Percentiles rank a stretch among this genome's conserved stretches.
Evolutionary conservation across 345 rosid genomes (phyloP).

Genomic region (Lagerstroemia speciosa): DNA sequence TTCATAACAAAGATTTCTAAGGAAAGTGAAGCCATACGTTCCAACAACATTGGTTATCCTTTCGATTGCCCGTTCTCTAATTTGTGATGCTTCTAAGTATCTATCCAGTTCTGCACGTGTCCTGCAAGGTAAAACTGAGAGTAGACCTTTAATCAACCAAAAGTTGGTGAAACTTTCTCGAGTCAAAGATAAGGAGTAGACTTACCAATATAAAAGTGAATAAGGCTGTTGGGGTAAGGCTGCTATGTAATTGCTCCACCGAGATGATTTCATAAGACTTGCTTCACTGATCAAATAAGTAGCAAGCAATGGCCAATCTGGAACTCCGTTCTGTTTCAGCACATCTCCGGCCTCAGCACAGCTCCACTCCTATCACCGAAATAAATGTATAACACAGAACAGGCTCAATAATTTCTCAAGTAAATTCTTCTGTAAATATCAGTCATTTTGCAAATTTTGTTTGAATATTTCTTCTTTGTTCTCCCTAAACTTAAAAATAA

Average conservation of each 20-base stretch:
- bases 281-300: slow-evolving; percentile 90
- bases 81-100: slow-evolving; percentile 93
- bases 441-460: neutral
- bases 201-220: slow-evolving; percentile 82
- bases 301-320: slow-evolving; percentile 93
- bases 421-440: neutral
- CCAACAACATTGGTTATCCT: slow-evolving; percentile 77
- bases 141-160: slow-evolving; percentile 28
- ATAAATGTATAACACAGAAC: neutral
- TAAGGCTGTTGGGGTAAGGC: slow-evolving; percentile 89
- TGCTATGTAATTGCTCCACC: slow-evolving; percentile 83
- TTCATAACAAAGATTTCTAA: neutral
- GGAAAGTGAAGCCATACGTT: slow-evolving; percentile 44
- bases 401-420: neutral
- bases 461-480: neutral
- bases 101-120: slow-evolving; percentile 85
- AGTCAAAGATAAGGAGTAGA: neutral
- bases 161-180: neutral
- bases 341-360: slow-evolving; percentile 61
- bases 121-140: slow-evolving; percentile 69
- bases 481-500: neutral
- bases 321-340: slow-evolving; percentile 64
- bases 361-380: slow-evolving; percentile 58
- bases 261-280: slow-evolving; percentile 54
- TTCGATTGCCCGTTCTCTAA: slow-evolving; percentile 85